Base-by-base conservation (phyloP, 441 rosid genomes). In the Lepidium campestre region DNA sequence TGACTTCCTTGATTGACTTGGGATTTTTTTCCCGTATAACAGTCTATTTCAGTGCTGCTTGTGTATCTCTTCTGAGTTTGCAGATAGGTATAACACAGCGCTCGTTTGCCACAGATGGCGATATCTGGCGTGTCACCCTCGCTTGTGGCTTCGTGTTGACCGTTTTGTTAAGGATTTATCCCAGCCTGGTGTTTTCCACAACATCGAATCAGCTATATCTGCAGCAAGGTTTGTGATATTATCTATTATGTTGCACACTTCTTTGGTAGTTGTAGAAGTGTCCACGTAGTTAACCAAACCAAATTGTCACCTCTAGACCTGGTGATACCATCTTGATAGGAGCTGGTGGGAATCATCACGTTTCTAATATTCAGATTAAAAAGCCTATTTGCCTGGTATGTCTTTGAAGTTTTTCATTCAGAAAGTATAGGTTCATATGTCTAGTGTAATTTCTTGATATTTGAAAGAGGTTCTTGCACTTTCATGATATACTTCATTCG, bases 71-170 rank as follows among this genome's bases (percentile, higher is more conserved):
- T 32, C 5, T 68, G 74, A 49, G 70, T 63, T 65, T 75, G 78
- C 78, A 75, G 78, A 94, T 94, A 86, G 97, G 85, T 85, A 94
- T 87, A 94, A 91, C 87, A 83, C 97, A 71, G 96, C 99, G 82
- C 97, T 91, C 83, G 97, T 89, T 88, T 94, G 97, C 96, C 92
- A 88, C 93, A 94, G 98, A 91, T 94, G 99, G 99, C 57, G 65
- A 66, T 83, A 80, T 75, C 75, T 94, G 84, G 99, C 97, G 48
- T 91, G 97, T 77, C 99, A 94, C 39, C 99, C 99, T 77, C 91
- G 82, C 49, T 55, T 91, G 73, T 94, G 99, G 99, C 84, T 94
- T 32, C 88, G 96, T 23, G 99, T 94, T 41, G 96, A 94, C 37
- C 86, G 81, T 8, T 82, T 87, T 31, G 54, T 79, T 17, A 85